A percentile compares a stretch with the other conserved stretches of the same genome.
Evolutionary conservation across 2,329 filamentous ascomycete species (phyloP).

Genomic region (Fusarium zealandicum): DNA sequence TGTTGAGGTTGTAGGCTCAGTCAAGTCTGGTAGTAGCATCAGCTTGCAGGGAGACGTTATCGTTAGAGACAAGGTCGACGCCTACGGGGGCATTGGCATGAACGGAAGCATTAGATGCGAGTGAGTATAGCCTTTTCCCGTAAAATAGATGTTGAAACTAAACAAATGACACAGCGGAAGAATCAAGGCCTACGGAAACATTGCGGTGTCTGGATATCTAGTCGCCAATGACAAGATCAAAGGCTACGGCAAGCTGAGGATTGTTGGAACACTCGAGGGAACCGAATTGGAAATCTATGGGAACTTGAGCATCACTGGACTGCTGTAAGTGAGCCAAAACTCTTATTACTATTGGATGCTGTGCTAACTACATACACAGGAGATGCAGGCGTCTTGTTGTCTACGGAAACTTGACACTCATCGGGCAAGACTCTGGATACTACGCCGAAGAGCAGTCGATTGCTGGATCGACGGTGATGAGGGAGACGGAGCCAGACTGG

Average conservation of each 20-base stretch:
- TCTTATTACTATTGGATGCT: neutral
- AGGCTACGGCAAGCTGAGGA: constrained; percentile 55
- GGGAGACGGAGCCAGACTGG: constrained; percentile 52
- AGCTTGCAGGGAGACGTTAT: constrained; percentile 54
- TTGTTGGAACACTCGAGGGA: constrained; percentile 53
- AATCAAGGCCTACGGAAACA: constrained; percentile 57
- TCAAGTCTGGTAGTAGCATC: constrained; percentile 55
- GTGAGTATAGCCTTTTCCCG: constrained; percentile 41
- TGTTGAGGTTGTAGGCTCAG: constrained; percentile 56
- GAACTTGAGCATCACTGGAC: constrained; percentile 54
- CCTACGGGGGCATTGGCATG: constrained; percentile 54
- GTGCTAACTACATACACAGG: constrained; percentile 30
- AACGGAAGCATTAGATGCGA: constrained; percentile 53
- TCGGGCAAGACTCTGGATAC: constrained; percentile 54
- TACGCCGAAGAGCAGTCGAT: constrained; percentile 53
- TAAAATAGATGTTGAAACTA: neutral
- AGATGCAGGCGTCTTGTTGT: constrained; percentile 54
- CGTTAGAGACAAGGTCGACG: constrained; percentile 55
- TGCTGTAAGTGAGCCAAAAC: constrained; percentile 46
- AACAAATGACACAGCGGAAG: constrained; percentile 45
- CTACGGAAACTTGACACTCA: constrained; percentile 56
- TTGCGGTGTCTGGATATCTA: constrained; percentile 51
- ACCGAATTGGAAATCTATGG: constrained; percentile 57
- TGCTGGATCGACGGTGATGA: constrained; percentile 52
- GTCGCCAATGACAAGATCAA: constrained; percentile 53